Evolutionary conservation across 768 basidiomycete genomes (phyloP).

Genomic region (Naematelia aurantialba): DNA sequence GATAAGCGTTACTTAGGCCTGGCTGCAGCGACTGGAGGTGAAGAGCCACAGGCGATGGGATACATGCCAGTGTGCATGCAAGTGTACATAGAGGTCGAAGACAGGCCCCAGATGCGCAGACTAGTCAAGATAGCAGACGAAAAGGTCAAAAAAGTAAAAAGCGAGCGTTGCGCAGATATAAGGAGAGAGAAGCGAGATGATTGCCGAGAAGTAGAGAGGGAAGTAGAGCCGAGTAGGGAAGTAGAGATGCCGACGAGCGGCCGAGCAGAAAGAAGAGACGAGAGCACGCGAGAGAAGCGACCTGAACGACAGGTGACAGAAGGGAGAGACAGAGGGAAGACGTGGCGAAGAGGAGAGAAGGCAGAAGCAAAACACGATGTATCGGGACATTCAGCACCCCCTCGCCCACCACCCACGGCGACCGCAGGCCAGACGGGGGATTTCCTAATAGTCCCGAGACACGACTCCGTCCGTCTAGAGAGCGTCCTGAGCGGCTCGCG

Average conservation of each 20-base stretch:
- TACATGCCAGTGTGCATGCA: too few species aligned
- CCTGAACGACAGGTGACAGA: neutral
- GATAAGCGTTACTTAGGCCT: too few species aligned
- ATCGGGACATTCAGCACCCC: neutral
- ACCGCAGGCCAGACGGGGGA: neutral
- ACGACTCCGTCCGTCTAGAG: constrained; percentile 48
- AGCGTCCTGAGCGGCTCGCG: constrained; percentile 9
- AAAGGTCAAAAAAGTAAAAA: neutral
- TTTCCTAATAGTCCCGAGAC: constrained; percentile 45
- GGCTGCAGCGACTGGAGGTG: too few species aligned
- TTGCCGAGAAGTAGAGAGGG: neutral
- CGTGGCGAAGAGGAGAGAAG: neutral
- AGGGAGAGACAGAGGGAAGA: neutral
- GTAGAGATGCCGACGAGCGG: too few species aligned
- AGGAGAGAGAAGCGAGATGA: neutral
- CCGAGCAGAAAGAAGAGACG: too few species aligned
- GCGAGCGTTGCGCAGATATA: too few species aligned
- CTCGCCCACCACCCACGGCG: neutral
- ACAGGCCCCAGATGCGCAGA: too few species aligned
- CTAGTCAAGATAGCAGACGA: neutral
- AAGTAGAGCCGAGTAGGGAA: too few species aligned
- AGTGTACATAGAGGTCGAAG: too few species aligned
- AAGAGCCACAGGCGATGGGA: too few species aligned
- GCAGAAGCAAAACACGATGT: neutral
- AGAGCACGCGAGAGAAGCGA: neutral